A percentile compares a stretch with the other conserved stretches of the same genome.
These are phyloP conservation scores for Rasamsonia emersonii DNA, from an alignment of 2,329 filamentous ascomycete species.

Conservation along the genomic window DNA sequence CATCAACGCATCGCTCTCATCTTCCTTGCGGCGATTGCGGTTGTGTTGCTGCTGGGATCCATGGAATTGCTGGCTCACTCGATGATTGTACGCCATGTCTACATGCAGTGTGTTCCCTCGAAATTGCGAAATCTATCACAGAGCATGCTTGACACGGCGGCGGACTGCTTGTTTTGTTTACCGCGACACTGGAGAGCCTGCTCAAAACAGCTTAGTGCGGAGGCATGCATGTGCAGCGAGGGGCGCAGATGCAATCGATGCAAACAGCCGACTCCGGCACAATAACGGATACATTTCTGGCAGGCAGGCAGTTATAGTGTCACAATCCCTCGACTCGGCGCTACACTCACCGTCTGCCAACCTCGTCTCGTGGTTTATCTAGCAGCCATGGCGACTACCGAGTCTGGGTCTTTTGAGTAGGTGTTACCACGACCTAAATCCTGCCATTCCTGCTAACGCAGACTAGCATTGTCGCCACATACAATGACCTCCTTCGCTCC, in stretches of 20 bases:
- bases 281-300: neutral
- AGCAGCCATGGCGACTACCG: constrained; percentile 21
- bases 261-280: constrained; percentile 22
- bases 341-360: too few relatives aligned
- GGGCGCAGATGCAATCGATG: constrained; percentile 25
- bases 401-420: constrained; percentile 32
- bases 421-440: constrained; percentile 6
- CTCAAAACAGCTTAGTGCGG: constrained; percentile 23
- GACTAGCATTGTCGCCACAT: constrained; percentile 53
- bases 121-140: neutral
- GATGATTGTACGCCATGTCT: constrained; percentile 45
- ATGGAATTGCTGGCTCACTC: constrained; percentile 46
- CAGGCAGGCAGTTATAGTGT: too few relatives aligned
- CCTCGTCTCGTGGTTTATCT: neutral
- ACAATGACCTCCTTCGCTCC: constrained; percentile 53
- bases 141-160: too few relatives aligned
- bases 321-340: too few relatives aligned
- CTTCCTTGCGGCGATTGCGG: constrained; percentile 46
- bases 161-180: constrained; percentile 26
- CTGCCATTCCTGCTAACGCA: constrained; percentile 11
- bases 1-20: constrained; percentile 51
- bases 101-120: neutral
- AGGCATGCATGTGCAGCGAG: constrained; percentile 10
- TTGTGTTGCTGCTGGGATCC: constrained; percentile 38
- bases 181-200: constrained; percentile 15